Conservation (phyloP, 2,329 filamentous ascomycete species). For the Monosporascus sp. region DNA sequence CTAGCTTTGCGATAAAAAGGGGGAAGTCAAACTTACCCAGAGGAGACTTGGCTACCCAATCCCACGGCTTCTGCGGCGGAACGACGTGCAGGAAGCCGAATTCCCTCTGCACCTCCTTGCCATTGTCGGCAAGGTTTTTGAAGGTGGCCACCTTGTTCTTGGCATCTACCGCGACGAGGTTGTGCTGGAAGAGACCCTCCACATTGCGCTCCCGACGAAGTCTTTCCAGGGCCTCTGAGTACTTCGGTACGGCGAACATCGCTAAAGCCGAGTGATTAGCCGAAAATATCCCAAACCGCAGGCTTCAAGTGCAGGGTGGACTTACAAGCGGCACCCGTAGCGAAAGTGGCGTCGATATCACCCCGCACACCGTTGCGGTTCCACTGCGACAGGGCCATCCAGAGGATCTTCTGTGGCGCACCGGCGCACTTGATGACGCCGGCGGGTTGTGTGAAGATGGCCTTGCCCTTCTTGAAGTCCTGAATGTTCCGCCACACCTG, state of each 20-base stretch:
- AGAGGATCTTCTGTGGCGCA: slow-evolving; percentile 34
- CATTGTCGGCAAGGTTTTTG: slow-evolving; percentile 26
- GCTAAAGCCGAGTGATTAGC: slow-evolving; percentile 15
- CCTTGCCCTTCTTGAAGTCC: slow-evolving; percentile 28
- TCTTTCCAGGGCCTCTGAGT: slow-evolving; percentile 28
- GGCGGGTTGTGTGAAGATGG: slow-evolving; percentile 34
- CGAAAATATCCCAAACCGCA: no score
- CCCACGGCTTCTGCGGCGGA: slow-evolving; percentile 28
- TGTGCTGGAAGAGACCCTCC: slow-evolving; percentile 34
- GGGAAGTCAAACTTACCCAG: slow-evolving; percentile 25
- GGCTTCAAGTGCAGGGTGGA: neutral
- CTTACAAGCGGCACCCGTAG: slow-evolving; percentile 28
- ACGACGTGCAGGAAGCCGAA: slow-evolving; percentile 33
- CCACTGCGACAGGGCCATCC: slow-evolving; percentile 35
- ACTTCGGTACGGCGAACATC: slow-evolving; percentile 36
- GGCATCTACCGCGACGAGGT: slow-evolving; percentile 29
- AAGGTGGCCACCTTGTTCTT: slow-evolving; percentile 31
- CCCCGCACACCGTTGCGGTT: slow-evolving; percentile 27
- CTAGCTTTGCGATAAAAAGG: neutral
- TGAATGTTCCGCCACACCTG: slow-evolving; percentile 32
- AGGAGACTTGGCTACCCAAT: slow-evolving; percentile 29
- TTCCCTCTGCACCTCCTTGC: slow-evolving; percentile 25
- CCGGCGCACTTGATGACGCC: slow-evolving; percentile 35
- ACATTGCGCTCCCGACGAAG: slow-evolving; percentile 30
- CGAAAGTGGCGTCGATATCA: slow-evolving; percentile 28